Conservation (phyloP, 345 rosid species). For the Lumnitzera racemosa region DNA sequence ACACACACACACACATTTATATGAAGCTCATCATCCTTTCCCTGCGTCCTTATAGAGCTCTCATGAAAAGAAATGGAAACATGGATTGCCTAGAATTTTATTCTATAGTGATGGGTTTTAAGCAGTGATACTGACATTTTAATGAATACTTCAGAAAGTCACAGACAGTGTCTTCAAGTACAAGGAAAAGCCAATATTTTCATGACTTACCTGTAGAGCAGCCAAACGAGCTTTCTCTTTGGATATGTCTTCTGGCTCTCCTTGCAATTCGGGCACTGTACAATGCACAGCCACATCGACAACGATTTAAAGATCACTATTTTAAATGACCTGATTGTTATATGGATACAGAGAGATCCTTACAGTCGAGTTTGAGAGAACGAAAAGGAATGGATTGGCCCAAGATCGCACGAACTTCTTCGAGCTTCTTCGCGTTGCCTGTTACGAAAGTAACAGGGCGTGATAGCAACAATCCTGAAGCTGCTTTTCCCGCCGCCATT, state of each 20-base stretch:
- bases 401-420: slow-evolving; percentile 82
- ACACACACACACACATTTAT: too few relatives aligned
- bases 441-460: slow-evolving; percentile 94
- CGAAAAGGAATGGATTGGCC: slow-evolving; percentile 76
- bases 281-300: not conserved
- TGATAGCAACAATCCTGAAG: slow-evolving; percentile 31
- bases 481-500: slow-evolving; percentile 25
- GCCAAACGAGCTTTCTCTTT: slow-evolving; percentile 93
- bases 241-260: slow-evolving; percentile 84
- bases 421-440: slow-evolving; percentile 91
- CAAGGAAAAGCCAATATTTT: not conserved
- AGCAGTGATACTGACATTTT: too few relatives aligned
- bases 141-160: not conserved
- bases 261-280: slow-evolving; percentile 88
- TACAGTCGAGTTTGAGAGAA: slow-evolving; percentile 84
- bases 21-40: too few relatives aligned
- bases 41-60: too few relatives aligned
- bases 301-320: not conserved
- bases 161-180: not conserved
- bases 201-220: slow-evolving; percentile 46
- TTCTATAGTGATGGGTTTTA: too few relatives aligned
- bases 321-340: not conserved
- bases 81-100: too few relatives aligned
- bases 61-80: too few relatives aligned
- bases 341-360: slow-evolving; percentile 2